phyloP scores from a whole-genome alignment of 2,329 filamentous ascomycete species.

The Pseudomassariella vexata region DNA sequence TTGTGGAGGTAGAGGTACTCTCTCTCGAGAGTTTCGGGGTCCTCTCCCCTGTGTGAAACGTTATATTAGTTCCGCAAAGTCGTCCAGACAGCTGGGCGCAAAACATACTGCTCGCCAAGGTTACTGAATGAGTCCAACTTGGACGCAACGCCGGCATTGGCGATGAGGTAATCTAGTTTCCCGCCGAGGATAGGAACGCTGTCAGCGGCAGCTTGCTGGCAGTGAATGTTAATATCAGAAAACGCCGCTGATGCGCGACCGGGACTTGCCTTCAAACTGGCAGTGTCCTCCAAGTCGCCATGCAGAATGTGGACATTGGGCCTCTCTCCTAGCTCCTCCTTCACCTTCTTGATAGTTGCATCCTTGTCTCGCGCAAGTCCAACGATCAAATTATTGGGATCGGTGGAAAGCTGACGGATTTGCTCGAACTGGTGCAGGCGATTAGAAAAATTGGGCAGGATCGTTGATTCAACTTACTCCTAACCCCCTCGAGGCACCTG shows the following conservation, averaged over 20 bases:
- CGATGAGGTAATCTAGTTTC: slow-evolving; percentile 44
- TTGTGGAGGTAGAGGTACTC: slow-evolving; percentile 27
- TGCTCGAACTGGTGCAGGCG: slow-evolving; percentile 37
- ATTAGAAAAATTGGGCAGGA: slow-evolving; percentile 3
- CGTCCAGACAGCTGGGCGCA: no score
- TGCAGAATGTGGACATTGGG: slow-evolving; percentile 38
- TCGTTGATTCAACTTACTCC: slow-evolving; percentile 5
- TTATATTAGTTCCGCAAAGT: no score
- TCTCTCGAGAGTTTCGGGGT: slow-evolving; percentile 24
- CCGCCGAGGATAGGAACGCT: slow-evolving; percentile 22
- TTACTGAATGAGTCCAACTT: slow-evolving; percentile 20
- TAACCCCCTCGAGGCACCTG: slow-evolving; percentile 9
- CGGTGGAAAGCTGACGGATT: slow-evolving; percentile 33
- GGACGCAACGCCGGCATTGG: slow-evolving; percentile 36
- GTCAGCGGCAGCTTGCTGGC: slow-evolving; percentile 15
- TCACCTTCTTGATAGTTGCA: slow-evolving; percentile 34
- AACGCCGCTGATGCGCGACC: no score
- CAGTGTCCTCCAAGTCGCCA: slow-evolving; percentile 35
- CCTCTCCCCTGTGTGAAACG: slow-evolving; percentile 19
- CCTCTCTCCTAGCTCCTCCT: slow-evolving; percentile 27
- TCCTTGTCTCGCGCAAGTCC: slow-evolving; percentile 40
- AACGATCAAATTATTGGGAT: slow-evolving; percentile 35
- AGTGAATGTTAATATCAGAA: no score
- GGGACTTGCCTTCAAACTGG: slow-evolving; percentile 30
- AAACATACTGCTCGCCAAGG: no score